Base-by-base conservation (phyloP, 441 rosid species). In the Sinapis alba region DNA sequence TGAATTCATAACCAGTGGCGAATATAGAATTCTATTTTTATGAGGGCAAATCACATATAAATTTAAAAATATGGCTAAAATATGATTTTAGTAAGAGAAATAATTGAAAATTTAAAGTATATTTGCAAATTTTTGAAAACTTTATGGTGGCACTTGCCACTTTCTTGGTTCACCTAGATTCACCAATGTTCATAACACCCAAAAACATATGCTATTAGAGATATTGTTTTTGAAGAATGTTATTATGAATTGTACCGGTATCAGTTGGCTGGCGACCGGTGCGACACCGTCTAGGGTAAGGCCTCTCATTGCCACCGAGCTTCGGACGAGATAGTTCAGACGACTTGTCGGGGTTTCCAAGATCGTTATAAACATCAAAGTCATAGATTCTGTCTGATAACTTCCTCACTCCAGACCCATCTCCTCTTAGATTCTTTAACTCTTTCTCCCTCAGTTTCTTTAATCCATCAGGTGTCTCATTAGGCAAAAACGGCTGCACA, bases 201-300 rank as follows among this genome's bases (percentile, higher is more conserved):
- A 50, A 50, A 45, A 50, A 18, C 12, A 50, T 50, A 47, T 50
- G 18, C 20, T 47, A 47, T 16, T 47, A 47, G 21, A 47, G 21
- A 50, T 7, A 18, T 50, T 50, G 53, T 47, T 50, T 50, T 50
- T 18, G n/a, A 50, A 50, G 56, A 50, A 18, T 50, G 56, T 50
- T 50, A 23, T 18, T 50, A 50, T 50, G 56, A 18, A 50, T 50
- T 50, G 56, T 50, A 50, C 56, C 56, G 21, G 56, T 50, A 50
- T 50, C 23, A 50, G 56, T 50, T 50, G 56, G 56, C 56, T 50
- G 56, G 11, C 56, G 56, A 50, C 99, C 99, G 0, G 98, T 96
- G 2, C 96, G 93, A 75, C 99, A 93, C 36, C 99, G 84, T 77
- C 98, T 88, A 7, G 99, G 99, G 74, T 86, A 96, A 7, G 97